Conservation (phyloP, 2,329 filamentous ascomycete species). For the Fusarium concolor region DNA sequence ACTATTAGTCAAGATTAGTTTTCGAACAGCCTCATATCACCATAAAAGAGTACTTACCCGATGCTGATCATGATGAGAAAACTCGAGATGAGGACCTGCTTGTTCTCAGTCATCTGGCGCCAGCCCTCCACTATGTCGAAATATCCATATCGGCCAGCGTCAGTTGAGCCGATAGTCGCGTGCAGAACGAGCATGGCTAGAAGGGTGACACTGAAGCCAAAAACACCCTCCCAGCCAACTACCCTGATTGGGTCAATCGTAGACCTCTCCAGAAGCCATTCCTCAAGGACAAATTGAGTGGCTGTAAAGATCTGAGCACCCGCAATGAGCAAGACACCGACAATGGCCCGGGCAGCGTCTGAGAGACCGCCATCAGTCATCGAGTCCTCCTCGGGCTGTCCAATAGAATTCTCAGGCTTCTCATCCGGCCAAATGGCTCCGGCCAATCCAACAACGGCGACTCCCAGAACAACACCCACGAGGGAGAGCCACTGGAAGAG, state of each 20-base stretch:
- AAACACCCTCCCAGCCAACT: slow-evolving; percentile 95
- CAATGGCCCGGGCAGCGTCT: slow-evolving; percentile 65
- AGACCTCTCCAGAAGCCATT: slow-evolving; percentile 82
- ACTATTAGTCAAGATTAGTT: slow-evolving; percentile 57
- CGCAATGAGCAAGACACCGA: slow-evolving; percentile 91
- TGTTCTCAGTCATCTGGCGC: slow-evolving; percentile 80
- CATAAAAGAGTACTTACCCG: slow-evolving; percentile 67
- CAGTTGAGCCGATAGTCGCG: slow-evolving; percentile 78
- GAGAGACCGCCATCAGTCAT: slow-evolving; percentile 55
- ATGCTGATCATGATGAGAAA: slow-evolving; percentile 97
- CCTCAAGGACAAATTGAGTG: slow-evolving; percentile 94
- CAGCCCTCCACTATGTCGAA: slow-evolving; percentile 92
- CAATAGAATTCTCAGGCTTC: slow-evolving; percentile 57
- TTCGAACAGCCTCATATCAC: neutral
- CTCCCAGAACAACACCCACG: slow-evolving; percentile 86
- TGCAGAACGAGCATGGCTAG: slow-evolving; percentile 85
- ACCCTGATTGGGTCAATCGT: slow-evolving; percentile 83
- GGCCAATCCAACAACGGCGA: slow-evolving; percentile 89
- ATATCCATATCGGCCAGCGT: slow-evolving; percentile 80
- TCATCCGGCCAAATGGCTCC: slow-evolving; percentile 82
- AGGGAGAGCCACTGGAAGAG: slow-evolving; percentile 95
- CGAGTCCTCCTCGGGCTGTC: slow-evolving; percentile 51
- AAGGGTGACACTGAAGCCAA: slow-evolving; percentile 85
- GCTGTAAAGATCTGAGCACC: slow-evolving; percentile 97
- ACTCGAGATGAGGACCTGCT: slow-evolving; percentile 78